Evolutionary conservation across 495 filamentous ascomycete genomes (phyloP), one percentile per base, ranked within the genome.

Genomic region (Antarctomyces pellizariae): DNA sequence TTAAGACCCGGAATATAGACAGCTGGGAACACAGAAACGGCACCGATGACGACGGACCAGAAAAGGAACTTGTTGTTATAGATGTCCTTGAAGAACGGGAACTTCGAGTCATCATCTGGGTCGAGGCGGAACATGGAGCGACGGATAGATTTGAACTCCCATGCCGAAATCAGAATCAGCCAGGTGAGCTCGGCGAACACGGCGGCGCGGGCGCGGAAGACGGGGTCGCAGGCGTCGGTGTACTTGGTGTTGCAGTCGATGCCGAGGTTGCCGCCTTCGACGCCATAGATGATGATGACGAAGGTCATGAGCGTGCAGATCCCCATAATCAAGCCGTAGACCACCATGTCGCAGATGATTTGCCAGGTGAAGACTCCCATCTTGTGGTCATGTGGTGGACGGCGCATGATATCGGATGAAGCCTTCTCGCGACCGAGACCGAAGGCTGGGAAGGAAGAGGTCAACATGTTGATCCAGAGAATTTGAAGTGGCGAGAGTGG

Each of bases 401-500:
- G 57, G 25, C 52, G 47, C 61, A 76, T 64, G 36, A 76, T 63
- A 35, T 74, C 66, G 1, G 64, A 54, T 9, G 60, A 60, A 7
- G 71, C 67, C 14, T 61, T 53, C 45, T 78, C 72, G 18, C 67
- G 54, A 0, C 72, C 72, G 2, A 78, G 56, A 10, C 72, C 72
- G 31, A 77, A 63, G 26, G 70, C 72, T 1, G 70, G 62, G 33
- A 78, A 63, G 0, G 59, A 65, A 13, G 61, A 69, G 0, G 72
- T 77, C 13, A 75, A 47, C 49, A 78, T 69, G 43, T 73, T 76
- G 26, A 73, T 64, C 72, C 72, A 76, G 16, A 76, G 48, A 30
- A 76, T 72, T 33, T 75, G 62, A 2, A 78, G 51, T 13, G 72
- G 72, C 2, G 64, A 55, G 0, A 78, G 43, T 0, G 71, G 72